These are phyloP conservation scores for Brachypodium distachyon DNA, from an alignment of 202 grass and related monocot species.

Conservation along the genomic window DNA sequence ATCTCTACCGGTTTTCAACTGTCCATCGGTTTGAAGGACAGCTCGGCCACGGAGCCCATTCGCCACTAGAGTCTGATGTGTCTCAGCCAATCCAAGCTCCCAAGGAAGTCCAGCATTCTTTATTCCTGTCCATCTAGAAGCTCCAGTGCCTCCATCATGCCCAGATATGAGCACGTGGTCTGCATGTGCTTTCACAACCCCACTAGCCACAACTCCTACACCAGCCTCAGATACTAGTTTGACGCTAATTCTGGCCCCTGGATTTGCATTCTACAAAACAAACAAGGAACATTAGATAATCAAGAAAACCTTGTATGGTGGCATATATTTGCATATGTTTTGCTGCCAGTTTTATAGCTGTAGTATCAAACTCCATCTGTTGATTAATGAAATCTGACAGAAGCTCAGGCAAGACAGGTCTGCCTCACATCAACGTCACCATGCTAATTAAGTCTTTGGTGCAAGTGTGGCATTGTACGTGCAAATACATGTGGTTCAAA, in stretches of 20 bases:
- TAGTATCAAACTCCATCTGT: too few species aligned
- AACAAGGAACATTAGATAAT: conserved; percentile 21
- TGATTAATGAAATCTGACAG: too few species aligned
- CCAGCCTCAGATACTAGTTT: conserved; percentile 94
- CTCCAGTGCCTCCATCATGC: conserved; percentile 94
- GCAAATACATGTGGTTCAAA: not conserved
- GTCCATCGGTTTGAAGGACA: conserved; percentile 91
- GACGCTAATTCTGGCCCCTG: conserved; percentile 77
- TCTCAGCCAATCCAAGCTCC: conserved; percentile 97
- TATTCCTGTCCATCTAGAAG: conserved; percentile 97
- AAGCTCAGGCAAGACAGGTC: too few species aligned
- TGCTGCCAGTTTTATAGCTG: too few species aligned
- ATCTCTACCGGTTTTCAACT: conserved; percentile 97
- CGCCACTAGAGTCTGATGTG: conserved; percentile 92
- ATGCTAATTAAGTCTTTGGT: too few species aligned
- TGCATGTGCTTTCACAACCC: conserved; percentile 95
- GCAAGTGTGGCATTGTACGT: too few species aligned
- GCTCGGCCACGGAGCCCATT: conserved; percentile 94
- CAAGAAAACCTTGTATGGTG: not conserved
- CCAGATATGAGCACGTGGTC: conserved; percentile 97
- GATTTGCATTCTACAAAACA: conserved; percentile 84
- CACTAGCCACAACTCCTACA: conserved; percentile 91
- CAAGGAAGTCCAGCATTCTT: conserved; percentile 99
- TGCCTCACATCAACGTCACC: too few species aligned
- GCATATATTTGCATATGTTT: too few species aligned